Conservation (phyloP, 2,329 filamentous ascomycete species). For the Aspergillus alliaceus region DNA sequence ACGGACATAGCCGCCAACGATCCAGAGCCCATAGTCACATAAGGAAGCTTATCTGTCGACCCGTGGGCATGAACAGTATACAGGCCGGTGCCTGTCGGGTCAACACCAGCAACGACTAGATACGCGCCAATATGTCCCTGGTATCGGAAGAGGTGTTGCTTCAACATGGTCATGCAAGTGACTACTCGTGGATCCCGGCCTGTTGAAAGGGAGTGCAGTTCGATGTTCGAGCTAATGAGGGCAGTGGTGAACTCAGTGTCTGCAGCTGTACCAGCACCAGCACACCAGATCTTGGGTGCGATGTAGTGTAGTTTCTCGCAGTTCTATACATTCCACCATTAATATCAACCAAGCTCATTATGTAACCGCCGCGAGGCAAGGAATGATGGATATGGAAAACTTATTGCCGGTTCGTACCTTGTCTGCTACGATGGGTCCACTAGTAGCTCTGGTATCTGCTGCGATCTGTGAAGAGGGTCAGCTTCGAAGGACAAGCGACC, state of each 20-base stretch:
- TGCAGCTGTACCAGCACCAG: conserved; percentile 93
- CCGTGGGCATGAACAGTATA: conserved; percentile 99
- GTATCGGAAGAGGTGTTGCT: conserved; percentile 98
- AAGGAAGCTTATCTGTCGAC: conserved; percentile 96
- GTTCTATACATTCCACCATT: conserved; percentile 58
- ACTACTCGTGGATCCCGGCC: conserved; percentile 96
- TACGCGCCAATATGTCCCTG: conserved; percentile 98
- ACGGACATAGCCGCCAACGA: conserved; percentile 96
- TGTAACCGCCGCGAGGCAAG: neutral
- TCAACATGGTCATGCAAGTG: conserved; percentile 98
- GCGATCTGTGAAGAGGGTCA: conserved; percentile 67
- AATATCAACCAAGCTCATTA: neutral
- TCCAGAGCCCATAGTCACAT: conserved; percentile 98
- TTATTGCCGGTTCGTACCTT: conserved; percentile 58
- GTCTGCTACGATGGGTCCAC: conserved; percentile 96
- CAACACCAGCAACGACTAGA: conserved; percentile 92
- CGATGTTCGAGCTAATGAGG: conserved; percentile 97
- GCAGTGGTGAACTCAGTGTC: conserved; percentile 99
- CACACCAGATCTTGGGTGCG: conserved; percentile 97
- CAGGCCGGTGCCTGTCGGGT: conserved; percentile 90
- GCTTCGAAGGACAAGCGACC: conserved; percentile 10
- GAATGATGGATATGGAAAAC: neutral
- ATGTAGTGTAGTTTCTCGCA: conserved; percentile 99
- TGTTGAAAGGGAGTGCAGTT: conserved; percentile 93
- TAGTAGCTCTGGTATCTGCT: conserved; percentile 95